Base-by-base conservation (phyloP, 768 basidiomycete species). In the Phlebiopsis gigantea region DNA sequence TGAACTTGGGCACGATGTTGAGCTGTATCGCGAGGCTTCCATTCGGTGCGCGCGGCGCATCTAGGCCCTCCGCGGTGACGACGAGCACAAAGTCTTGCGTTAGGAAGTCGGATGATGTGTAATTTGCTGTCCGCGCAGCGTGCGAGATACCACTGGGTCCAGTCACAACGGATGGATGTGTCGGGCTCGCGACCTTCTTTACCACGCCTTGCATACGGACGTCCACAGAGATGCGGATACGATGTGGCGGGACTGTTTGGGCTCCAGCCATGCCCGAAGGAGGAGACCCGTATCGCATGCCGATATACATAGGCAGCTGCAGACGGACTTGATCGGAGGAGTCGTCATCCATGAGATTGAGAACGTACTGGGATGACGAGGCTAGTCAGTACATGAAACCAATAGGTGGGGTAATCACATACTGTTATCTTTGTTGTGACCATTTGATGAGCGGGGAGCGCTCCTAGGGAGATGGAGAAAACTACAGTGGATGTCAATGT, bases 191-290 rank as follows among this genome's bases (percentile, higher is more conserved):
- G 26, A 83, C 65, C 5, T 41, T 55, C 24, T 70, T 57, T 25
- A 85, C 77, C 10, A 62, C 63, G 5, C 77, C 79, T 44, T 75
- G 77, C 25, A 75, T 82, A 57, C 82, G 80, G 25, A 85, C 69
- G 24, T 81, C 76, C 9, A 73, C 67, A 0, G 54, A 71, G 26
- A 84, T 73, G 15, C 64, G 62, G 14, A 83, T 61, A 4, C 73
- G 70, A 0, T 58, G 17, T 1, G 31, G 22, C 2, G 57, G 52
- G n/a, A 44, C 28, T 1, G 78, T 77, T 0, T 67, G 59, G 0
- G 77, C 63, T 21, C 63, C 62, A 5, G 62, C 57, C 21, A 81
- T 68, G 6, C 66, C 75, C 0, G 64, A 41, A 21, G 80, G 78
- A 7, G 68, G 67, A 5, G 66, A 62, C 1, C 84, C 84, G 57